Conservation (phyloP, 371 early-diverging fungal genomes). For the Mucor saturninus region DNA sequence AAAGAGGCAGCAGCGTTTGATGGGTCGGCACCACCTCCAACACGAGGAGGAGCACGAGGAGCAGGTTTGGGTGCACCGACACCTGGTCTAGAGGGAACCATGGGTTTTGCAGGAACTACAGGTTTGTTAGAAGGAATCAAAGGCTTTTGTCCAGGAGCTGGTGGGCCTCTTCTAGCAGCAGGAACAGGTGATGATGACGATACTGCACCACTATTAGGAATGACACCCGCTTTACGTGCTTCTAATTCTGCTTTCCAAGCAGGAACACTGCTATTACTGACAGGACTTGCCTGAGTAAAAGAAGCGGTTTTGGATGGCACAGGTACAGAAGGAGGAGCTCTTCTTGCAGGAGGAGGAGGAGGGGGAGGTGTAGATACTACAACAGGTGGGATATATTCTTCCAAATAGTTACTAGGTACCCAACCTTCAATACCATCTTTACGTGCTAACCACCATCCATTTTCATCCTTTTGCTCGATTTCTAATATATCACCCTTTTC, state of each 20-base stretch:
- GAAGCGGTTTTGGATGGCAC: constrained; percentile 6
- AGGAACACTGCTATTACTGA: constrained; percentile 38
- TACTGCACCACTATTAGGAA: constrained; percentile 19
- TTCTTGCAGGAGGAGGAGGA: constrained; percentile 56
- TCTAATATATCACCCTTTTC: constrained; percentile 73
- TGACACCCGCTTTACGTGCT: constrained; percentile 47
- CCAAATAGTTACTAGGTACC: constrained; percentile 87
- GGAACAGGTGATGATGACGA: constrained; percentile 41
- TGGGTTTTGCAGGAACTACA: constrained; percentile 45
- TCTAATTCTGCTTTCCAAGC: constrained; percentile 61
- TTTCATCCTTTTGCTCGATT: constrained; percentile 78
- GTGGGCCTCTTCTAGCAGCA: constrained; percentile 52
- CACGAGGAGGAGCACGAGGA: constrained; percentile 50
- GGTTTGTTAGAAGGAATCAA: constrained; percentile 52
- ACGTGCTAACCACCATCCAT: constrained; percentile 87
- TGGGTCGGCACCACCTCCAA: constrained; percentile 37
- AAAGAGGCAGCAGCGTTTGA: constrained; percentile 49
- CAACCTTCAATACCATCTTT: constrained; percentile 79
- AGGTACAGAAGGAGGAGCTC: constrained; percentile 33
- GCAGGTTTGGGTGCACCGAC: constrained; percentile 32
- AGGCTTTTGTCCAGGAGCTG: constrained; percentile 57
- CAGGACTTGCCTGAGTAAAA: background rate
- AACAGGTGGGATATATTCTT: constrained; percentile 52
- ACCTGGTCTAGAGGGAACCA: constrained; percentile 54
- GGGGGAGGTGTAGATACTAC: constrained; percentile 41